Base-by-base conservation (phyloP, 805 yeast species). In the Yamadazyma philogaea region DNA sequence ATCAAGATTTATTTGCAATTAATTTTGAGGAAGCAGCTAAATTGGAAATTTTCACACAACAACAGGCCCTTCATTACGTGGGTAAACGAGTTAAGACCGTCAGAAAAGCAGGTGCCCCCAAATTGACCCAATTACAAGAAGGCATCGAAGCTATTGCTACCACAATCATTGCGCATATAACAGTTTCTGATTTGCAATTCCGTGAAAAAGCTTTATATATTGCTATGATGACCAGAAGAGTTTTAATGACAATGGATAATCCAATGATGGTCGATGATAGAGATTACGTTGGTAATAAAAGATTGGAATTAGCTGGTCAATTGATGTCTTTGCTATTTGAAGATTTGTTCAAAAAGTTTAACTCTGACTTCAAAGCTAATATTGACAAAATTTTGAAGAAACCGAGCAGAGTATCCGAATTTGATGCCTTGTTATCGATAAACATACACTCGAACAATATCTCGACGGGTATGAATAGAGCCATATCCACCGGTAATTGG, bases 401-500 rank as follows among this genome's bases (percentile, higher is more conserved):
- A 59, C 97, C 97, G 20, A 87, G 91, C 57, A 78, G 98, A 52
- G 91, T 96, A 1, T 85, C 87, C 46, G 98, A 91, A 60, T 93
- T 91, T 57, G 97, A 93, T 65, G 98, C 99, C 0, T 70, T 91
- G 34, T 66, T 91, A 47, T 85, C 87, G 44, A 88, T 93, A 59
- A 85, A 87, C 51, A 88, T 89, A 39, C 96, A 91, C 61, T 85
- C 96, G 4, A 87, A 87, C 56, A 89, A 90, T 57, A 90, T 93
- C 51, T 88, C 99, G 11, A 84, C 85, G 59, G 99, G 99, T 22
- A 71, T 93, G 64, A 90, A 89, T 61, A 78, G 98, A 57, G 97
- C 99, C 34, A 93, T 93, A 37, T 90, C 98, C 12, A 93, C 99
- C 0, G 99, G 99, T 54, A 93, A 93, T 63, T 93, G 99, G 99